Evolutionary conservation across 1,139 yeast species (phyloP).

Genomic region (Yamadazyma buinensis): DNA sequence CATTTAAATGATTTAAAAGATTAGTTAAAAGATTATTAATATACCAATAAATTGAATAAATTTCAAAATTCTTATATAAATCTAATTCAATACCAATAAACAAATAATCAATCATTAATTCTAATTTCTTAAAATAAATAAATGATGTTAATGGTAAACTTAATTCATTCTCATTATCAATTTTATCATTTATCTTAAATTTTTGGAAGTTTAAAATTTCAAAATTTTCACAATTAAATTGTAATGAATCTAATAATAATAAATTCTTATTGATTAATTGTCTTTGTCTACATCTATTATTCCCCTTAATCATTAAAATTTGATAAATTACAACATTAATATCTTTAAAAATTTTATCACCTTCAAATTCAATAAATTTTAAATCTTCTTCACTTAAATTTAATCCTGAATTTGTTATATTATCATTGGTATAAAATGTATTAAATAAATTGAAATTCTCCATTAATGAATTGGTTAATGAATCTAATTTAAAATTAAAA

Average conservation of each 20-base stretch:
- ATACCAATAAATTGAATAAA: constrained; percentile 66
- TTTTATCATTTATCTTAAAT: constrained; percentile 32
- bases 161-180: constrained; percentile 21
- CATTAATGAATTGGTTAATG: constrained; percentile 18
- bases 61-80: constrained; percentile 70
- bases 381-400: constrained; percentile 10
- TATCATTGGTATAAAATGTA: constrained; percentile 19
- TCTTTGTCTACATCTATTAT: constrained; percentile 80
- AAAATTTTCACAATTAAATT: constrained; percentile 57
- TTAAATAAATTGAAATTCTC: constrained; percentile 25
- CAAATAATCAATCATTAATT: constrained; percentile 67
- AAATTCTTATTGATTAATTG: constrained; percentile 58
- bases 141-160: constrained; percentile 62
- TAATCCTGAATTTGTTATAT: constrained; percentile 14
- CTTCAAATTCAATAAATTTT: constrained; percentile 7
- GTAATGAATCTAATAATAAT: constrained; percentile 74
- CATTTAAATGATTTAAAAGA: constrained; percentile 44
- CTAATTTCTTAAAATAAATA: constrained; percentile 62
- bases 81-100: constrained; percentile 76
- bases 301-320: constrained; percentile 53
- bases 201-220: constrained; percentile 40
- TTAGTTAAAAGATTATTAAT: constrained; percentile 50
- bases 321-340: constrained; percentile 52
- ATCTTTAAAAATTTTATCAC: constrained; percentile 23
- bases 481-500: constrained; percentile 10